phyloP scores from a whole-genome alignment of 148 eudicot genomes.

The Chenopodium formosanum region DNA sequence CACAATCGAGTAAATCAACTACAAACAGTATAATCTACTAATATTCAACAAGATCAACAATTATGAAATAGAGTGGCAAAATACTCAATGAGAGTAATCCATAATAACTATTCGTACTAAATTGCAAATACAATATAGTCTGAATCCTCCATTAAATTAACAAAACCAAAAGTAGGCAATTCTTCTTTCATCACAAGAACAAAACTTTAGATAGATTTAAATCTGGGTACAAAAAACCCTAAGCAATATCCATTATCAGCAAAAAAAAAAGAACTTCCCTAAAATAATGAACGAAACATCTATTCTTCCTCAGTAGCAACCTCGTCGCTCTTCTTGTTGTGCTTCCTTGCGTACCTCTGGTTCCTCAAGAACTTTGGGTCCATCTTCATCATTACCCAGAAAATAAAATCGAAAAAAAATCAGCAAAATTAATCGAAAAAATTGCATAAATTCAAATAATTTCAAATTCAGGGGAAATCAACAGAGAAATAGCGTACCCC shows the following conservation, averaged over 20 bases:
- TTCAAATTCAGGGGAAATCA: not conserved
- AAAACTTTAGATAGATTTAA: constrained; percentile 1
- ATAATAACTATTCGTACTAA: not conserved
- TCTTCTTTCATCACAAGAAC: not conserved
- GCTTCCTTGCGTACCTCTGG: constrained; percentile 96
- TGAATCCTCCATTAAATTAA: not conserved
- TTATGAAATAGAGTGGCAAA: not conserved
- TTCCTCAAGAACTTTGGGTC: constrained; percentile 91
- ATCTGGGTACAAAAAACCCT: constrained; percentile 4
- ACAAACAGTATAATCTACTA: too few species aligned
- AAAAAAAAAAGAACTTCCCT: constrained; percentile 10
- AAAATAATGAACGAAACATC: constrained; percentile 9
- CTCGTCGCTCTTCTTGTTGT: constrained; percentile 62
- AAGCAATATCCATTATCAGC: not conserved
- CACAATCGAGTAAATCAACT: too few species aligned
- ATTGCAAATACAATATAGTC: not conserved
- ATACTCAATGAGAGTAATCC: not conserved
- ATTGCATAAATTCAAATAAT: not conserved
- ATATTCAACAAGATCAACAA: too few species aligned
- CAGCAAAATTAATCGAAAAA: not conserved
- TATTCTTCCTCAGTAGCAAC: constrained; percentile 51
- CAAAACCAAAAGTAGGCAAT: too few species aligned
- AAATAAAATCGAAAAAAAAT: not conserved
- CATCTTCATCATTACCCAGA: constrained; percentile 42
- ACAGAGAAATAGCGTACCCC: constrained; percentile 46